Evolutionary conservation across 805 yeast genomes (phyloP).

Genomic region (Lachancea dasiensis): DNA sequence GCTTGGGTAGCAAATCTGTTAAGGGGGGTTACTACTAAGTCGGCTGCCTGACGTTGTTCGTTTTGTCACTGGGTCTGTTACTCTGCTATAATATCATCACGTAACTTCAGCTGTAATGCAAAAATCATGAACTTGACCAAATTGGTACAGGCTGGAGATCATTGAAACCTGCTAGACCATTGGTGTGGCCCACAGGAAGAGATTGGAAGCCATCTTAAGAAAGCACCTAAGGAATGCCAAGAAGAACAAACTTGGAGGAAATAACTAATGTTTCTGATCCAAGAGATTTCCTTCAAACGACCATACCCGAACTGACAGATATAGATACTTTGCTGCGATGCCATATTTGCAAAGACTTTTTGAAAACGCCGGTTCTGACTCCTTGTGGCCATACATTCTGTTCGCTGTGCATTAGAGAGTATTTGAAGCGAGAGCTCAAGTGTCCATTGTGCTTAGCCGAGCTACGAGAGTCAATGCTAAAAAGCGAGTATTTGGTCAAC

Average conservation of each 20-base stretch:
- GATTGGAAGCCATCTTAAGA: no score
- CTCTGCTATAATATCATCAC: no score
- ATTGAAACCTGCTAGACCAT: no score
- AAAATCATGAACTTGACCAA: no score
- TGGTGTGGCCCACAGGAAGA: no score
- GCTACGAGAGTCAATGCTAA: constrained; percentile 61
- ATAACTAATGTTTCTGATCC: constrained; percentile 49
- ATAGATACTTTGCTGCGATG: constrained; percentile 74
- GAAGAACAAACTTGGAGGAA: constrained; percentile 5
- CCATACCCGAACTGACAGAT: constrained; percentile 48
- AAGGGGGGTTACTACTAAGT: no score
- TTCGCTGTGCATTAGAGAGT: constrained; percentile 74
- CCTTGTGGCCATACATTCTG: constrained; percentile 88
- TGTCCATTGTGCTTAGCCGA: constrained; percentile 79
- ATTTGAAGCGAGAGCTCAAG: constrained; percentile 48
- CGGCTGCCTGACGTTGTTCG: no score
- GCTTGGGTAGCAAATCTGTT: no score
- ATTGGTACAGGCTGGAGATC: no score
- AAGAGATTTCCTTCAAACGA: constrained; percentile 57
- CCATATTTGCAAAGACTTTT: constrained; percentile 80
- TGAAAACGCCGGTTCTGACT: constrained; percentile 74
- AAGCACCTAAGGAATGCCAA: no score
- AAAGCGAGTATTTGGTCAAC: constrained; percentile 64
- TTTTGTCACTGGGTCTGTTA: no score
- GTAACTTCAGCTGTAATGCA: no score